Conservation (phyloP, 257 asterid genomes). For the Nicotiana benthamiana region DNA sequence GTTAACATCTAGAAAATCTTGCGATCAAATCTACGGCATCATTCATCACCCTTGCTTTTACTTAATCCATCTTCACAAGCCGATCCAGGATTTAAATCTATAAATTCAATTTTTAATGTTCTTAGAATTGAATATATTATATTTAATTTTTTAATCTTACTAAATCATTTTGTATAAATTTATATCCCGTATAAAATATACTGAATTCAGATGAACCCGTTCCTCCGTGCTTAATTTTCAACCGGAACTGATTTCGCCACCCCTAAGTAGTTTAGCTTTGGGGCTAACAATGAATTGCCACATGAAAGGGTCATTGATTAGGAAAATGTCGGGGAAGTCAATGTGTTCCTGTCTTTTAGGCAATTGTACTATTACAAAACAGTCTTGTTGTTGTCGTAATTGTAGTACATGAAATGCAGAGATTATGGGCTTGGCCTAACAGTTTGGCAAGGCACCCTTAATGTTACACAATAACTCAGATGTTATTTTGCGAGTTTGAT, state of each 20-base stretch:
- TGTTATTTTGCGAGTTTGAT: background rate
- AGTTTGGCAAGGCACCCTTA: background rate
- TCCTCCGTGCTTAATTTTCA: too few relatives aligned
- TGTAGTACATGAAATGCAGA: background rate
- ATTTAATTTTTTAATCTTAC: too few relatives aligned
- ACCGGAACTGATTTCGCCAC: background rate
- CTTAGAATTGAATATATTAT: too few relatives aligned
- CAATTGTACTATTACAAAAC: background rate
- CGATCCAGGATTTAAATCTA: too few relatives aligned
- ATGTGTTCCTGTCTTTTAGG: background rate
- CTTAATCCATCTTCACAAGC: too few relatives aligned
- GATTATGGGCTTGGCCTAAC: background rate
- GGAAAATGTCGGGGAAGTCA: background rate
- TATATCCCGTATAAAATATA: too few relatives aligned
- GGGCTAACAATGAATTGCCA: background rate
- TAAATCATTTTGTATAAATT: too few relatives aligned
- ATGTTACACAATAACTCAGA: background rate
- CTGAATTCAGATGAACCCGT: too few relatives aligned
- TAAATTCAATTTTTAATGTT: too few relatives aligned
- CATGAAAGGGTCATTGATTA: background rate
- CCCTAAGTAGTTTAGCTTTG: too few relatives aligned
- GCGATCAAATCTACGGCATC: background rate
- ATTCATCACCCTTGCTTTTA: too few relatives aligned
- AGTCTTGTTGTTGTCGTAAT: background rate
- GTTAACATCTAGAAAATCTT: background rate